A percentile compares a stretch with the other conserved stretches of the same genome.
phyloP scores from a whole-genome alignment of 305 asterid species.

The Plantago lanceolata region DNA sequence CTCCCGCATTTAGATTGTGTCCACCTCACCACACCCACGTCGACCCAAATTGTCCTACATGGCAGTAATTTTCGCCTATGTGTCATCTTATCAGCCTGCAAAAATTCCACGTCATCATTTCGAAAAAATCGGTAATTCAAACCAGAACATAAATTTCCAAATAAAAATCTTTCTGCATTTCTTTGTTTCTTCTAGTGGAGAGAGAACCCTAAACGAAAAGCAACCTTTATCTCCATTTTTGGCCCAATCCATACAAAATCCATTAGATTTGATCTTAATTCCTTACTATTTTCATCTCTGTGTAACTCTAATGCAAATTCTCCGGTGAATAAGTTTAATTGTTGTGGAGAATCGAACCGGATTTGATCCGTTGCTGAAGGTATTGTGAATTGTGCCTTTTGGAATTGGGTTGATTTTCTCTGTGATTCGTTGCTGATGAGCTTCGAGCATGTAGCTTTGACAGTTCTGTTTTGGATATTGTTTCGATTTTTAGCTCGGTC shows the following conservation, averaged over 20 bases:
- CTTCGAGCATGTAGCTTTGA: background rate
- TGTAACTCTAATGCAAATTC: background rate
- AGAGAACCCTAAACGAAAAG: constrained; percentile 2
- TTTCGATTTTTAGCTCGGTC: background rate
- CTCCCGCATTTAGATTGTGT: constrained; percentile 4
- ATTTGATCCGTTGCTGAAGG: background rate
- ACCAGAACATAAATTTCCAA: background rate
- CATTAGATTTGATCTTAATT: background rate
- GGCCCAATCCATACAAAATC: background rate
- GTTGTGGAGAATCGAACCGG: background rate
- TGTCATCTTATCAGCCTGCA: constrained; percentile 1
- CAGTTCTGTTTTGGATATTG: no score
- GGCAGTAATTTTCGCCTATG: background rate
- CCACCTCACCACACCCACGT: constrained; percentile 8
- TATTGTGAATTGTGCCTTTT: background rate
- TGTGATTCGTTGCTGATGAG: background rate
- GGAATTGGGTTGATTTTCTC: background rate
- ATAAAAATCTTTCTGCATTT: background rate
- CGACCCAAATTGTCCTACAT: background rate
- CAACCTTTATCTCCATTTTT: constrained; percentile 9
- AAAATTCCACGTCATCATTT: background rate
- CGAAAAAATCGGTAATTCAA: background rate
- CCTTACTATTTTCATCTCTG: background rate
- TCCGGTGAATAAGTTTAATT: no score
- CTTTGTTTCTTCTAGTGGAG: background rate